Base-by-base conservation (phyloP, 1,139 yeast genomes). In the Trichomonascaceae sp. region DNA sequence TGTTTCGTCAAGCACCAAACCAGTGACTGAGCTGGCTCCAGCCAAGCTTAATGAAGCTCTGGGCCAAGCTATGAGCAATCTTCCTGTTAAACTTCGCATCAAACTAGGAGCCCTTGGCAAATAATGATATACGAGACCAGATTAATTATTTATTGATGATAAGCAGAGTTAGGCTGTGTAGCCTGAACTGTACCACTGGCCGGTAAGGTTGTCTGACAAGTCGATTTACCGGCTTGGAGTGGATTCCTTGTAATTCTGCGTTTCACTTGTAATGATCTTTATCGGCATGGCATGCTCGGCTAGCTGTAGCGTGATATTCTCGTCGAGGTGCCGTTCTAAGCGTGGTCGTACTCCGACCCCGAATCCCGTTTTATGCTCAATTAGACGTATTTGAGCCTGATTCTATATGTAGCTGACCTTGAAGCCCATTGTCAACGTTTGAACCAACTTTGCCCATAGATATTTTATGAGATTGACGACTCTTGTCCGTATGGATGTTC, bases 351-450 rank as follows among this genome's bases (percentile, higher is more conserved):
- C 15, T 12, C n/a, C n/a, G n/a, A n/a, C n/a, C n/a, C n/a, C n/a
- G n/a, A n/a, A n/a, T n/a, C n/a, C n/a, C n/a, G n/a, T n/a, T n/a
- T n/a, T n/a, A n/a, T n/a, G n/a, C n/a, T n/a, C n/a, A n/a, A n/a
- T n/a, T n/a, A n/a, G n/a, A n/a, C n/a, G n/a, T n/a, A n/a, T n/a
- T n/a, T n/a, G 38, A n/a, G 13, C 13, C 9, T 32, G 9, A n/a
- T 32, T 4, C 49, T 56, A 63, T 24, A 63, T 60, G 51, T 62
- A 62, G 53, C 64, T 61, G 20, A 63, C 66, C 50, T 62, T 63
- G 30, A 62, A 53, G 10, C 65, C 66, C 66, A 63, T 63, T 36
- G 60, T 53, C 13, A 58, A 49, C 1, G 66, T 62, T 27, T 58
- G 55, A 15, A 55, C 38, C 10, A 61, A 49, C 52, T 58, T 62